Evolutionary conservation across 2,329 filamentous ascomycete species (phyloP), one percentile per base, ranked within the genome.

Genomic region (Trichoderma koningii): DNA sequence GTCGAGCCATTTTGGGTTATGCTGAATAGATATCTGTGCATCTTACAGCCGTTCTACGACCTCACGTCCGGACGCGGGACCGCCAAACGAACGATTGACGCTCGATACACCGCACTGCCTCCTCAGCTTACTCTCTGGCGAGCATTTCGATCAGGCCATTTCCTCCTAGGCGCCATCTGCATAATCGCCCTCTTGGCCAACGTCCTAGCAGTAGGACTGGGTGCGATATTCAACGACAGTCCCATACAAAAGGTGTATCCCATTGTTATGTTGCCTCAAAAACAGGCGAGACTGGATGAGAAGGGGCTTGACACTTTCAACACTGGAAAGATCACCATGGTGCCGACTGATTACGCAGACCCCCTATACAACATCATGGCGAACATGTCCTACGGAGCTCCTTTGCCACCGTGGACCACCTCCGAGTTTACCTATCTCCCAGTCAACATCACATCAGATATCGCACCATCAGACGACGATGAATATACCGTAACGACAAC

Each of bases 1-100:
- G 75, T 87, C 0, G 86, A 89, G 42, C 85, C 86, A 0, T 77
- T 84, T 1, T 86, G 85, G 81, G 73, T 85, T 0, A 69, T 87
- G 0, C 64, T 89, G 0, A 87, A 85, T 48, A 77, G 85, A 0
- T 62, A 83, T 0, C 68, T 86, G 0, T 87, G 83, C 47, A 70
- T 86, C 9, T 67, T 88, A 0, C 81, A 86, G 34, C 86, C 86
- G 0, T 82, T 86, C 19, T 76, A 82, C 2, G 79, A 83, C 15
- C 73, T 88, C 0, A 76, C 77, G 21, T 66, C 69, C 5, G 80
- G 82, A 0, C 70, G 68, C 2, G 74, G 77, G 0, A 55, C 65
- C 1, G 67, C 77, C 0, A 76, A 77, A 0, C 71, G 75, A 0
- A 79, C 83, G 0, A 66, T 84, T 0, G 71, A 82, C 3, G 72